These are phyloP conservation scores for Fusarium tuaranense DNA, from an alignment of 2,329 filamentous ascomycete genomes.

Conservation along the genomic window DNA sequence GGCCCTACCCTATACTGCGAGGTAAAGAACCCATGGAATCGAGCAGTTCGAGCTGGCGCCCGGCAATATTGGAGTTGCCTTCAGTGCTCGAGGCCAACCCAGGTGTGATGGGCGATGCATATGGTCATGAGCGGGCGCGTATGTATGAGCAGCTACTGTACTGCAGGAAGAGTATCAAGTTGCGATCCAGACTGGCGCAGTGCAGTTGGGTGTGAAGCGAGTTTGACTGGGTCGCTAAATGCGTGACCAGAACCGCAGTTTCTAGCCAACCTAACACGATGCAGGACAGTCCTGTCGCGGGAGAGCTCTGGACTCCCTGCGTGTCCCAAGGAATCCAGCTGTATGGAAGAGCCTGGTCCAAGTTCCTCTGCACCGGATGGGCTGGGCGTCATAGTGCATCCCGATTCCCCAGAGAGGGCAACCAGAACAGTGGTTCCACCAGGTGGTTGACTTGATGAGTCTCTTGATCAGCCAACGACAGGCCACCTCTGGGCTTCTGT, in stretches of 20 bases:
- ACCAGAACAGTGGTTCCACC: conserved; percentile 4
- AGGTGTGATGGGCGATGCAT: background rate
- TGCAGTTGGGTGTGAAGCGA: background rate
- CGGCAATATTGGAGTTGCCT: background rate
- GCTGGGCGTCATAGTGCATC: conserved; percentile 6
- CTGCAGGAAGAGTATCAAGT: background rate
- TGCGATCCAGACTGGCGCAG: background rate
- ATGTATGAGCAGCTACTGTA: background rate
- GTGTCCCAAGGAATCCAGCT: background rate
- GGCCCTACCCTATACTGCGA: background rate
- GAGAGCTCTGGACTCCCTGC: background rate
- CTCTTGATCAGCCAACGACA: background rate
- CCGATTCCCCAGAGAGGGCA: background rate
- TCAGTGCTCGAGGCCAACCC: background rate
- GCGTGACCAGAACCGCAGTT: background rate
- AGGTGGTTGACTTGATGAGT: background rate
- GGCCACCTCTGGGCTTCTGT: background rate
- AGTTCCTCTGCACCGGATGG: background rate
- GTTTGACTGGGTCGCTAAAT: background rate
- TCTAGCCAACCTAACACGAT: background rate
- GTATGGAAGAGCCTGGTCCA: background rate
- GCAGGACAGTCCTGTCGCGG: background rate
- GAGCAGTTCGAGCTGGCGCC: background rate
- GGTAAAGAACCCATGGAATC: background rate
- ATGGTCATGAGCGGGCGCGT: background rate